Evolutionary conservation across 1,139 yeast species (phyloP).

Genomic region (Candida tropicalis): DNA sequence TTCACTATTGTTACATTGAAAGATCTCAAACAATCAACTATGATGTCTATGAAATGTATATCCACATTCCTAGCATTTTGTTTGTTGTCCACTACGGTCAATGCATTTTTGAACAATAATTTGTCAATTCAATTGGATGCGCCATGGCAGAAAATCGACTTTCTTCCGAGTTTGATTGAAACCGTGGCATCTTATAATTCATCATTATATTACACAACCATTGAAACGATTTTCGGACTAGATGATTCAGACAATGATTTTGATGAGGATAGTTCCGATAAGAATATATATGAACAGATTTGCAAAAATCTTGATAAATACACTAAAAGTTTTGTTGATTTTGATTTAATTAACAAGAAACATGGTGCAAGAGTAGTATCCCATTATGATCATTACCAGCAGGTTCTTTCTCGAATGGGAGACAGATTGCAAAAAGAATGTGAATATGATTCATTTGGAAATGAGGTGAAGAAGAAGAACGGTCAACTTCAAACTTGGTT

Average conservation of each 20-base stretch:
- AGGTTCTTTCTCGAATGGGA: constrained; percentile 25
- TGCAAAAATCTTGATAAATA: constrained; percentile 24
- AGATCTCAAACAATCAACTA: not conserved
- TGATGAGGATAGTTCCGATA: constrained; percentile 31
- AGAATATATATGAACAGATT: constrained; percentile 39
- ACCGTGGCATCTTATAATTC: constrained; percentile 53
- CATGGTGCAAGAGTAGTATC: constrained; percentile 66
- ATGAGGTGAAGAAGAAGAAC: constrained; percentile 20
- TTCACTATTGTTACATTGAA: too few relatives aligned
- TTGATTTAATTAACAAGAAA: constrained; percentile 54
- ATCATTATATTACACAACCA: constrained; percentile 49
- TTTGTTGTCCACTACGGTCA: not conserved
- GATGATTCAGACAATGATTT: constrained; percentile 24
- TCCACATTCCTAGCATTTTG: not conserved
- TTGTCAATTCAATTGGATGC: constrained; percentile 18
- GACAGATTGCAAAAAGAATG: constrained; percentile 27
- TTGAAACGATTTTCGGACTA: constrained; percentile 40
- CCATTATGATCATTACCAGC: constrained; percentile 56
- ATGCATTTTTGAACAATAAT: not conserved
- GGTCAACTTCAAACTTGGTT: constrained; percentile 52
- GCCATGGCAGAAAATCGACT: constrained; percentile 23
- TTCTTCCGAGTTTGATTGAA: constrained; percentile 55
- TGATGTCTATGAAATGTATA: not conserved
- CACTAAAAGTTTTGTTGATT: constrained; percentile 42
- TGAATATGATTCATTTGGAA: constrained; percentile 40